Evolutionary conservation across 73 alveolate genomes (phyloP).

Genomic region (Stentor coeruleus): DNA sequence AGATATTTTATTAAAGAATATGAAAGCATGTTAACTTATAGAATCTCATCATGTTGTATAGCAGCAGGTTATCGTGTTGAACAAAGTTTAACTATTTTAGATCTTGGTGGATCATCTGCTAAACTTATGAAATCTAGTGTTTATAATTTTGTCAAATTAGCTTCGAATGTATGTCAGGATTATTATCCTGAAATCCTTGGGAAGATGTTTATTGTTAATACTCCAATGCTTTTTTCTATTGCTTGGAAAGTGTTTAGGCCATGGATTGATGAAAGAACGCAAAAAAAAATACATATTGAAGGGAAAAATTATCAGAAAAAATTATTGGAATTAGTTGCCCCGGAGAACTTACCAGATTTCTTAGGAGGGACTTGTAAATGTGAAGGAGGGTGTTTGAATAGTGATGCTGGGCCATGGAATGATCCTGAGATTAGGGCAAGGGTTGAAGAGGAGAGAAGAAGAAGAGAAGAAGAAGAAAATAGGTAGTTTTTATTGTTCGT

Average conservation of each 20-base stretch:
- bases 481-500: no score
- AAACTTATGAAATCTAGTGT: conserved; percentile 56
- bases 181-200: conserved; percentile 83
- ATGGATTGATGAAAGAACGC: conserved; percentile 66
- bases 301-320: conserved; percentile 63
- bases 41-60: conserved; percentile 69
- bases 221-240: conserved; percentile 64
- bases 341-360: conserved; percentile 64
- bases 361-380: conserved; percentile 58
- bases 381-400: conserved; percentile 31
- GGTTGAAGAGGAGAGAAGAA: no score
- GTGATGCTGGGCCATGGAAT: conserved; percentile 41
- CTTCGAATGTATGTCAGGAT: conserved; percentile 73
- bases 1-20: conserved; percentile 65
- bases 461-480: no score
- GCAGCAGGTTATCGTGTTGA: conserved; percentile 51
- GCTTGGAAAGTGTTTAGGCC: conserved; percentile 73
- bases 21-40: conserved; percentile 54
- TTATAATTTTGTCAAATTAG: conserved; percentile 51
- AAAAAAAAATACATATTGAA: conserved; percentile 55
- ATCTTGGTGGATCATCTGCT: conserved; percentile 63
- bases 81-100: conserved; percentile 53
- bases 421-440: no score
- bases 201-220: conserved; percentile 63
- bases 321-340: conserved; percentile 61